Evolutionary conservation across 768 basidiomycete species (phyloP).

Genomic region (Chiua virens): DNA sequence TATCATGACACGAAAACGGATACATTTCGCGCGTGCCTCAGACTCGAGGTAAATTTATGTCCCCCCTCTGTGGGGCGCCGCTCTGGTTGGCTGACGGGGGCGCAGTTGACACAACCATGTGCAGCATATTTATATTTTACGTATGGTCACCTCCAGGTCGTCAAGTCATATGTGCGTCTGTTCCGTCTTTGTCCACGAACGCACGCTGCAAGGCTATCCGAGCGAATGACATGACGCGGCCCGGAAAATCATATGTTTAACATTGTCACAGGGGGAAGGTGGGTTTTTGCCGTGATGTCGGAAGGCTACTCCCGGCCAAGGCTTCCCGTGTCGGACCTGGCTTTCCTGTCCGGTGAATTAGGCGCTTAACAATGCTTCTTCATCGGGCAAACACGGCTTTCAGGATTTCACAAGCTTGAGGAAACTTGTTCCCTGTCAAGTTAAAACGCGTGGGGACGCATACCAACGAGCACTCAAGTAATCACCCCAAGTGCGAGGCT

Average conservation of each 20-base stretch:
- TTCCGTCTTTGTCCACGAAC: constrained; percentile 18
- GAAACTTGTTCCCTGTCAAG: constrained; percentile 3
- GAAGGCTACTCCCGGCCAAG: constrained; percentile 12
- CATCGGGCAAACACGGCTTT: constrained; percentile 13
- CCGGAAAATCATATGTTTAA: background rate
- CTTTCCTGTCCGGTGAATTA: constrained; percentile 24
- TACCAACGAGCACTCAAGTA: constrained; percentile 9
- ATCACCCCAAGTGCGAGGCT: constrained; percentile 22
- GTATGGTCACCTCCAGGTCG: constrained; percentile 18
- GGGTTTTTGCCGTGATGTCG: constrained; percentile 11
- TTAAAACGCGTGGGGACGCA: constrained; percentile 16
- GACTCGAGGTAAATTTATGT: background rate
- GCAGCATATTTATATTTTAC: constrained; percentile 1
- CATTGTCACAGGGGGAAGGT: background rate
- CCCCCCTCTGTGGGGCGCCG: background rate
- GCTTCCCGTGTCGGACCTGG: background rate
- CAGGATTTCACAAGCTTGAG: constrained; percentile 13
- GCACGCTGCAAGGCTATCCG: constrained; percentile 12
- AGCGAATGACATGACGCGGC: background rate
- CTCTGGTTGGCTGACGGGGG: background rate
- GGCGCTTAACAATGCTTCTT: constrained; percentile 3
- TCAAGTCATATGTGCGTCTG: constrained; percentile 1
- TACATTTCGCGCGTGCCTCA: background rate
- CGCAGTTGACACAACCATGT: background rate
- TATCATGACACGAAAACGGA: background rate